Evolutionary conservation across 2,329 filamentous ascomycete species (phyloP), one percentile per base, ranked within the genome.

Genomic region (Lasiodiplodia citricola): DNA sequence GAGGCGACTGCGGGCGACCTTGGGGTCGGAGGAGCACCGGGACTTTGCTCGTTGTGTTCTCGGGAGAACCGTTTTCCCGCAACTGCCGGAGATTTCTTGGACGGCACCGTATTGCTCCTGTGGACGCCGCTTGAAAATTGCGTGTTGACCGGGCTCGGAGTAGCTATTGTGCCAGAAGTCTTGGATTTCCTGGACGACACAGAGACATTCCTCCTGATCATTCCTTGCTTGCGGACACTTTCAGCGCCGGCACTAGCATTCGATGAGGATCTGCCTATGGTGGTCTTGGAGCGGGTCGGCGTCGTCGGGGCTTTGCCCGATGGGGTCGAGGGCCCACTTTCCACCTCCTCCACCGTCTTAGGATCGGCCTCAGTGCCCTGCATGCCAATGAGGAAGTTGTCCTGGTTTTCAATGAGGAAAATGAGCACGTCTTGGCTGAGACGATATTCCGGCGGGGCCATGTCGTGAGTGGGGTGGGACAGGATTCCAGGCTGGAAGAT

Each of bases 341-440:
- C 90, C 47, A 90, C 84, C 70, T 90, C 88, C 74, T 88, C 87
- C 62, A 89, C 85, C 8, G 88, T 90, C 70, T 88, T 90, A 77
- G 96, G 93, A 77, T 97, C 94, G n/a, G 94, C 92, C n/a, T 90
- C 94, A n/a, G 94, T 97, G 55, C 96, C 96, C 77, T 94, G 93
- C 96, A 99, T 99, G 67, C 96, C 96, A 72, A 99, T 96, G 72
- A 99, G 84, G 84, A 99, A 99, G 80, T 97, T 93, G 76, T 99
- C 96, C 79, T 99, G 96, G 75, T 99, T 97, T 77, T 98, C 94
- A 73, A 99, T 99, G 73, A 99, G 83, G 80, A 99, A 99, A 63
- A 99, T 97, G 71, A 99, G 87, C 23, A 99, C 95, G 75, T 96
- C 95, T 84, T 99, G 96, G 77, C 96, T 98, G 6, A 99, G 84